Evolutionary conservation across 805 yeast species (phyloP).

Genomic region (Candida nemodendra): DNA sequence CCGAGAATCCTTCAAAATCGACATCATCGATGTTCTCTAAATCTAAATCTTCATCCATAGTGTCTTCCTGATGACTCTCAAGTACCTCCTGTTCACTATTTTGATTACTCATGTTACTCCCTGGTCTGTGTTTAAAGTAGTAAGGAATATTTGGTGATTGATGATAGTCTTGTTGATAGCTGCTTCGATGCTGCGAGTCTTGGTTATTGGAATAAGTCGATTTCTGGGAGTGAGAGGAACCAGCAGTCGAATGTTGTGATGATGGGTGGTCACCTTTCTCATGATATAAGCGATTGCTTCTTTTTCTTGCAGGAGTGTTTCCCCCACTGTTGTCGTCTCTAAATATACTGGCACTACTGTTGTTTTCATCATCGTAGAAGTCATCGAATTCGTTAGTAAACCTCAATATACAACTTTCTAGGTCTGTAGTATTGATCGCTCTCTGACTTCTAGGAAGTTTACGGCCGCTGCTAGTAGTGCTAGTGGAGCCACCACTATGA

Average conservation of each 20-base stretch:
- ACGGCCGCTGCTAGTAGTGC: slow-evolving; percentile 15
- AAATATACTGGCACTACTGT: slow-evolving; percentile 28
- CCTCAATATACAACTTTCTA: slow-evolving; percentile 39
- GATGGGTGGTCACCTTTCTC: background rate
- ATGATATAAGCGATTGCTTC: background rate
- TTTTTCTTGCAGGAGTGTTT: slow-evolving; percentile 1
- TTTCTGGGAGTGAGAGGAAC: background rate
- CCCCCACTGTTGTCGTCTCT: slow-evolving; percentile 19
- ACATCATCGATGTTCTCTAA: slow-evolving; percentile 26
- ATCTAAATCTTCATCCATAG: slow-evolving; percentile 29
- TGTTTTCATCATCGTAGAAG: slow-evolving; percentile 27
- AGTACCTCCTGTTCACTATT: background rate
- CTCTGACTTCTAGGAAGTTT: slow-evolving; percentile 24
- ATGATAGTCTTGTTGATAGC: background rate
- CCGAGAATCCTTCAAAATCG: slow-evolving; percentile 27
- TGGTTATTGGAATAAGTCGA: slow-evolving; percentile 1
- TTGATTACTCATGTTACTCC: background rate
- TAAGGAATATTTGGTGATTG: background rate
- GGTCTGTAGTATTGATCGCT: slow-evolving; percentile 38
- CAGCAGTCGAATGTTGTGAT: slow-evolving; percentile 1
- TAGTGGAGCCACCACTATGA: slow-evolving; percentile 9
- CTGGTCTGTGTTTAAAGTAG: slow-evolving; percentile 1
- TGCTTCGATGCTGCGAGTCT: background rate
- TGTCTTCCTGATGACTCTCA: slow-evolving; percentile 13
- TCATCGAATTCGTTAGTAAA: slow-evolving; percentile 44